Evolutionary conservation across 495 filamentous ascomycete species (phyloP).

Genomic region (Elasticomyces elasticus): DNA sequence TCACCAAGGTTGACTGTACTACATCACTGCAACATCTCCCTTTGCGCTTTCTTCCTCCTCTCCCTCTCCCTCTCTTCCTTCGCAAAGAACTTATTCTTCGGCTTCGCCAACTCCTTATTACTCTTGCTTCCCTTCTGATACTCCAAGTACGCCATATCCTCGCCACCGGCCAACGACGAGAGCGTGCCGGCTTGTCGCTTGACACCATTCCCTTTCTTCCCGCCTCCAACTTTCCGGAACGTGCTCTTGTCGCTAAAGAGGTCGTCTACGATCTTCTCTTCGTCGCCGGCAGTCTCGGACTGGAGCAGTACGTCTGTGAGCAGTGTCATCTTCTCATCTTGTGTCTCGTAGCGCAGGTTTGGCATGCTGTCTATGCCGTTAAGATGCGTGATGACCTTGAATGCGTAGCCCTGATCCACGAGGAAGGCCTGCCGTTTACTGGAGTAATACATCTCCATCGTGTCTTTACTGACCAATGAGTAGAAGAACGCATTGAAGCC

Average conservation of each 20-base stretch:
- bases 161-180: constrained; percentile 74
- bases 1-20: too few species aligned
- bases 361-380: constrained; percentile 79
- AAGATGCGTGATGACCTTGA: constrained; percentile 97
- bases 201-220: constrained; percentile 38
- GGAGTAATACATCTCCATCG: constrained; percentile 96
- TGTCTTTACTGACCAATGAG: constrained; percentile 92
- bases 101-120: constrained; percentile 69
- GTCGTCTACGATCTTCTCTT: constrained; percentile 72
- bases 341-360: constrained; percentile 68
- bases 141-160: constrained; percentile 96
- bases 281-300: constrained; percentile 68
- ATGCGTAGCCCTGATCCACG: constrained; percentile 96
- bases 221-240: constrained; percentile 26
- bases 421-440: constrained; percentile 95
- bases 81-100: constrained; percentile 60
- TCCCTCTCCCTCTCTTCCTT: constrained; percentile 69
- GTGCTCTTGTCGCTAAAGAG: constrained; percentile 56
- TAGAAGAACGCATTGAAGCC: constrained; percentile 99
- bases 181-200: constrained; percentile 76
- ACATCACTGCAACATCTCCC: constrained; percentile 16
- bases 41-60: constrained; percentile 42
- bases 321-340: constrained; percentile 76
- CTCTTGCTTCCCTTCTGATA: constrained; percentile 51
- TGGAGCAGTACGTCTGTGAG: constrained; percentile 87